Base-by-base conservation (phyloP, 306 rosid species). In the Trichosanthes truncata region DNA sequence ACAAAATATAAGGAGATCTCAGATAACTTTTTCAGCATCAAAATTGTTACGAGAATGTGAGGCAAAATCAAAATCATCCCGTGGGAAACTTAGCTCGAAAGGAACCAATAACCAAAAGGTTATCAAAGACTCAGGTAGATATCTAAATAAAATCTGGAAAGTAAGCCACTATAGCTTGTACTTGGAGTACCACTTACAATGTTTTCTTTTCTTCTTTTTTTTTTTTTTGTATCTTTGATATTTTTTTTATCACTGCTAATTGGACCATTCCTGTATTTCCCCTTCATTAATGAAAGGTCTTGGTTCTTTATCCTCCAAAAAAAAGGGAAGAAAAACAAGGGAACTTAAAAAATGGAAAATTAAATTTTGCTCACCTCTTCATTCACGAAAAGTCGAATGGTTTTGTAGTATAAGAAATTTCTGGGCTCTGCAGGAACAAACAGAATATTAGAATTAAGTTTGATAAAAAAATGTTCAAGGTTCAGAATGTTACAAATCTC, bases 341-440 rank as follows among this genome's bases (percentile, higher is more conserved):
- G 12, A 66, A 79, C 55, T 67, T 31, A 56, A 78, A 46, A 73
- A 77, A 71, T 33, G 80, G 78, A 25, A 29, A 36, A 36, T 55
- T 33, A 20, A 75, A 46, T 26, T 26, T 5, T 74, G 78, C 94
- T 80, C 77, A 91, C 98, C 97, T 92, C 98, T 82, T 95, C 96
- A 36, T 92, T 95, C 35, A 40, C 43, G 55, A 95, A 89, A 83
- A 95, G 91, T 67, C 84, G 97, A 84, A 87, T 33, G 12, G 90
- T 82, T 78, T 88, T 95, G 87, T 91, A 62, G 89, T 89, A 92
- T 85, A 95, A 83, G 51, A 89, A 77, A 59, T 79, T 89, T 17
- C 97, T 91, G 53, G 98, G 97, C 84, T 90, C 98, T 95, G 87
- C 83, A 84, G 14, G 51, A 51, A 26, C 15, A 87, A 40, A 77